Evolutionary conservation across 169 alveolate genomes (phyloP).

Genomic region (Eimeria necatrix): DNA sequence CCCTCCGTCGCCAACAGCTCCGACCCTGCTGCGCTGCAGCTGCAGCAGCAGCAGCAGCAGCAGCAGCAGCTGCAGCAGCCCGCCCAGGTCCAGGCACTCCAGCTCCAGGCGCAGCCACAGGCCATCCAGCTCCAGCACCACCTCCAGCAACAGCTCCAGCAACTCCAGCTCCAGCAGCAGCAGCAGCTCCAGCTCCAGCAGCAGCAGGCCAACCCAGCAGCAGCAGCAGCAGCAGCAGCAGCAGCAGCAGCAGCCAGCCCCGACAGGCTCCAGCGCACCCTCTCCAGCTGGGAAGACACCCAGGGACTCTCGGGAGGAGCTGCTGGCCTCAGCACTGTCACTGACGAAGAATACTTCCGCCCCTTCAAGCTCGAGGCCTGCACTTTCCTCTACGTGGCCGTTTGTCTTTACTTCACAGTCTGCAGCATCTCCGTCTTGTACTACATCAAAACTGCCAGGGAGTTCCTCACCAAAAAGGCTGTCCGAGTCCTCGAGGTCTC

Average conservation of each 20-base stretch:
- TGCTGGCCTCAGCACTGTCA: constrained; percentile 24
- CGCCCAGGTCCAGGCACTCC: not conserved
- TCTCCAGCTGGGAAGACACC: not conserved
- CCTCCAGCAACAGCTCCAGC: not conserved
- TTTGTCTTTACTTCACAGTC: not conserved
- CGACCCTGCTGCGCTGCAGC: not conserved
- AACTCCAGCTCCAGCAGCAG: not conserved
- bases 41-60: constrained; percentile 25
- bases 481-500: not conserved
- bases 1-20: too few species aligned
- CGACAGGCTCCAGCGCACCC: not conserved
- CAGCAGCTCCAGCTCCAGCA: not conserved
- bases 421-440: not conserved
- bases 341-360: not conserved
- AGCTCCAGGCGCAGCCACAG: constrained; percentile 1
- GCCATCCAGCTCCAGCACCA: not conserved
- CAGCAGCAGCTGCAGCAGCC: not conserved
- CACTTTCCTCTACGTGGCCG: not conserved
- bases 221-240: not conserved
- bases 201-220: too few species aligned
- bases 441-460: not conserved
- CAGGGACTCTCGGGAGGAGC: not conserved
- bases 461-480: not conserved
- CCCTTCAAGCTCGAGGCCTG: not conserved
- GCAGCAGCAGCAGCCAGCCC: constrained; percentile 10